These are phyloP conservation scores for Aegilops bicornis DNA, from an alignment of 176 grass and related monocot species.

Conservation along the genomic window DNA sequence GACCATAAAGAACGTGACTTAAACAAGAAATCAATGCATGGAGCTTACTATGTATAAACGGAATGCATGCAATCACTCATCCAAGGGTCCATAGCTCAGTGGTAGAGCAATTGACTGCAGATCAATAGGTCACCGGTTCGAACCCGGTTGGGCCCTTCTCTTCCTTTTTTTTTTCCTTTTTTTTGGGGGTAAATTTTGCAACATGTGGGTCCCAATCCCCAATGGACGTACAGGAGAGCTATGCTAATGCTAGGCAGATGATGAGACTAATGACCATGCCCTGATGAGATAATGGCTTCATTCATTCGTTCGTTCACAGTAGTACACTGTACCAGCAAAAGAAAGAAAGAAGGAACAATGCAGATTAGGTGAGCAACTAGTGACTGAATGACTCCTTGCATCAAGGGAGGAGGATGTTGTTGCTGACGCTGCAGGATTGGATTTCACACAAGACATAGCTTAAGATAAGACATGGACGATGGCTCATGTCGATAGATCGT, in stretches of 20 bases:
- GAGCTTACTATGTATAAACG: fast-evolving
- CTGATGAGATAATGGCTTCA: background rate
- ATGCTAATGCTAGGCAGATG: no score
- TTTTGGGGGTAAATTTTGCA: background rate
- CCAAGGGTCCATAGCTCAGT: constrained; percentile 98
- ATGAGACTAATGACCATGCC: no score
- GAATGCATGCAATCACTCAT: no score
- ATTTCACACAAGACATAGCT: background rate
- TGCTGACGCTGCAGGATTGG: background rate
- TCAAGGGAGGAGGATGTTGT: background rate
- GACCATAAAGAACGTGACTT: no score
- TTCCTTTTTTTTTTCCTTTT: background rate
- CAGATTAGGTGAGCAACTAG: background rate
- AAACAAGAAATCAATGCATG: no score
- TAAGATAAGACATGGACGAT: background rate
- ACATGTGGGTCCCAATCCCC: no score
- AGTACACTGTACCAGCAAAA: background rate
- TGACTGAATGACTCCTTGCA: no score
- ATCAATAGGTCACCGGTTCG: constrained; percentile 99
- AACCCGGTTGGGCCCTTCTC: constrained; percentile 95
- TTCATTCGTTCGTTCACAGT: background rate
- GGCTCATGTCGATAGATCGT: background rate
- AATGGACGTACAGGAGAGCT: no score
- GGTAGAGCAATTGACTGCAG: constrained; percentile 99
- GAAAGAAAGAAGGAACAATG: no score